Conservation (phyloP, 2,329 filamentous ascomycete species). For the Monosporascus sp. region DNA sequence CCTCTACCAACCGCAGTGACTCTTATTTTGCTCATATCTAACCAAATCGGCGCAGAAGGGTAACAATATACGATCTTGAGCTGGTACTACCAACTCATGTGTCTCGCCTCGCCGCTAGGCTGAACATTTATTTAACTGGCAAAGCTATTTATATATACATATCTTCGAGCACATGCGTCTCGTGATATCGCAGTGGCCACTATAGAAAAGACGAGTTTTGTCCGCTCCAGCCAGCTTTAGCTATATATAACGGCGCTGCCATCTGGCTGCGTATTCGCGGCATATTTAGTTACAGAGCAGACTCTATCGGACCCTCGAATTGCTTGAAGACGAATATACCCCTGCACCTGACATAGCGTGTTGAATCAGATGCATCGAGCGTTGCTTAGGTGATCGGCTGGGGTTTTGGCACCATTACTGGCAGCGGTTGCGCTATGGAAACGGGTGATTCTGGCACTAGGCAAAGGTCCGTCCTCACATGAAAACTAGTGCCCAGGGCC, state of each 20-base stretch:
- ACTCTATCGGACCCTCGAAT: not conserved
- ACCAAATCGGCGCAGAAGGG: not conserved
- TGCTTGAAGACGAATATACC: not conserved
- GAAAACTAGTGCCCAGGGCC: slow-evolving; percentile 13
- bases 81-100: not conserved
- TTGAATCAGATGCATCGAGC: slow-evolving; percentile 28
- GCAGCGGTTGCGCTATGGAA: slow-evolving; percentile 32
- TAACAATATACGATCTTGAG: not conserved
- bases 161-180: not conserved
- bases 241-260: not conserved
- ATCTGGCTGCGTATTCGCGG: not conserved
- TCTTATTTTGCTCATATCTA: not conserved
- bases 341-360: not conserved
- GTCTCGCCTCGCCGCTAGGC: not conserved
- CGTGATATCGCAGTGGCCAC: not conserved
- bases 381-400: slow-evolving; percentile 23
- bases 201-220: not conserved
- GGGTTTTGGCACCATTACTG: slow-evolving; percentile 28
- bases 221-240: not conserved
- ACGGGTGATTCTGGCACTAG: slow-evolving; percentile 31
- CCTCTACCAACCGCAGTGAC: not conserved
- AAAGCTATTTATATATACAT: not conserved
- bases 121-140: not conserved
- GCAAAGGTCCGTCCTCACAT: slow-evolving; percentile 28
- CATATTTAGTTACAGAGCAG: not conserved